Evolutionary conservation across 2,329 filamentous ascomycete genomes (phyloP), one percentile per base, ranked within the genome.

Genomic region (Coleophoma eucalyptorum): DNA sequence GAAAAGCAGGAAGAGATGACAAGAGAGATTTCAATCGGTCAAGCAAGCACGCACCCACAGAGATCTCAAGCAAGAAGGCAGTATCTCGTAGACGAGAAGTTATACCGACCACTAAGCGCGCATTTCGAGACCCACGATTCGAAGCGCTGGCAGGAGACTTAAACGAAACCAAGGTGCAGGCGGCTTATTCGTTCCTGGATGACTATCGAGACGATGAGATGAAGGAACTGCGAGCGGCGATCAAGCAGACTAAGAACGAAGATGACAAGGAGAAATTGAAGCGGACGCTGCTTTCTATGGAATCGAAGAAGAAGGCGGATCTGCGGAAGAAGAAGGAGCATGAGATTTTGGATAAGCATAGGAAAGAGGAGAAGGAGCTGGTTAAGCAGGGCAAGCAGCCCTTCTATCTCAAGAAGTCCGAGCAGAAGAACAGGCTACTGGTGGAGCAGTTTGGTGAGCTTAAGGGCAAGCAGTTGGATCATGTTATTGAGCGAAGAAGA

Each of bases 341-440:
- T 60, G 79, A 83, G 51, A 72, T 97, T 40, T 62, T 93, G 49
- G 76, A 82, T 42, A 84, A 87, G 68, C 92, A 97, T 72, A 82
- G 87, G 64, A 81, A 81, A 71, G 79, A 84, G 67, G 94, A 99
- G 76, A 91, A 90, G 72, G 87, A 92, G 67, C 73, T 89, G 54
- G 84, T 97, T 47, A 84, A 84, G 62, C 82, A 95, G 72, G 94
- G 94, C 54, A 97, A 97, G 82, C 83, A 80, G 66, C 93, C 94
- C 0, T 99, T 91, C 72, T 97, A 90, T 70, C 74, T 97, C 62
- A 99, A 99, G 81, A 86, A 86, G 74, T 84, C 85, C 64, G 93
- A 97, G 72, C 82, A 94, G 76, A 96, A 94, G 84, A 90, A 93
- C 76, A 76, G 86, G 69, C 76, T 91, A 50, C 74, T 97, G 55